Conservation (phyloP, 2,329 filamentous ascomycete species). For the Pestalotiopsis sp. region DNA sequence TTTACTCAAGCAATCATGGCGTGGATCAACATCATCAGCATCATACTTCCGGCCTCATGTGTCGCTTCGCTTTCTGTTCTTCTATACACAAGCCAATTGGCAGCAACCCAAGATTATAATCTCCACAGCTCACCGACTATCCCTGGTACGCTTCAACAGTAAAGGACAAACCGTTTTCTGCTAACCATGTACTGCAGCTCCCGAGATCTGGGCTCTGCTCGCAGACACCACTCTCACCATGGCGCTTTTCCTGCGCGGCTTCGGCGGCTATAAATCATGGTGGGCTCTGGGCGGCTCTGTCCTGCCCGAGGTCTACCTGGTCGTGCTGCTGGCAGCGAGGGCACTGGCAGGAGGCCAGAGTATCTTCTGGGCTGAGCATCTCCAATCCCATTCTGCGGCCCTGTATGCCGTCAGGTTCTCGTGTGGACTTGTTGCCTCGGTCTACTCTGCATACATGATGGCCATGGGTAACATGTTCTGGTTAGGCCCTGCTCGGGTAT, state of each 20-base stretch:
- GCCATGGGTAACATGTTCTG: neutral
- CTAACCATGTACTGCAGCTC: neutral
- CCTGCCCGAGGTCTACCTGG: conserved; percentile 1
- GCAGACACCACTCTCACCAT: conserved; percentile 1
- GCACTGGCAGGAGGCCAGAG: neutral
- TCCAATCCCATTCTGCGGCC: neutral
- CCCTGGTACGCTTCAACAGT: neutral
- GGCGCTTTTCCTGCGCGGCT: neutral
- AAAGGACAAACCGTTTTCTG: neutral
- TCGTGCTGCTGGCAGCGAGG: neutral
- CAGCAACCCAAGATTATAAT: neutral
- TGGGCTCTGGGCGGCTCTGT: neutral
- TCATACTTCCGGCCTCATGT: neutral
- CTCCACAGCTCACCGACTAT: neutral
- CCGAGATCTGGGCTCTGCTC: neutral
- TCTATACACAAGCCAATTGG: neutral
- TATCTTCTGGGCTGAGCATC: neutral
- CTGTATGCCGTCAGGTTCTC: neutral
- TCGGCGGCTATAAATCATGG: neutral
- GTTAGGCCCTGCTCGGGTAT: neutral
- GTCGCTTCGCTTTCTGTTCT: neutral
- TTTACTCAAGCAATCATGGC: neutral
- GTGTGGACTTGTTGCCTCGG: neutral
- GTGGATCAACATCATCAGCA: neutral
- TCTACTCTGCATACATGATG: neutral